Conservation (phyloP, 2,329 filamentous ascomycete species). For the Fusarium anguioides region DNA sequence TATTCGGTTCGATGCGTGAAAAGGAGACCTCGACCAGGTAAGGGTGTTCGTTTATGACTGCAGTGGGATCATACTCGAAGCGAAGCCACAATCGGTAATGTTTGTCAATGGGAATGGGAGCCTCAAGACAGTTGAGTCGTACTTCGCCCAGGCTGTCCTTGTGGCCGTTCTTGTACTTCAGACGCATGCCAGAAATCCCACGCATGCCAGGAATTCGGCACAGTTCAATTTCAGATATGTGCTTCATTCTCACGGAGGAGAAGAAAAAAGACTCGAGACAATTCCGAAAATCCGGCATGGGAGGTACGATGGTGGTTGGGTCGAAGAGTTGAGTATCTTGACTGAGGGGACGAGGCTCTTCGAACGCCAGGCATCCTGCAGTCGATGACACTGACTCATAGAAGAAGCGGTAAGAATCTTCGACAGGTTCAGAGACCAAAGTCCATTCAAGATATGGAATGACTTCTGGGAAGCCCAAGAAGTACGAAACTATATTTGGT, state of each 20-base stretch:
- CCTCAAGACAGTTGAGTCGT: too few species aligned
- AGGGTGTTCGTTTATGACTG: too few species aligned
- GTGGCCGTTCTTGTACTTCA: too few species aligned
- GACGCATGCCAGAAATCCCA: too few species aligned
- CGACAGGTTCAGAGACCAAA: background rate
- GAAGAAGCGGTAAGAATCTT: background rate
- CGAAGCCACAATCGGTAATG: too few species aligned
- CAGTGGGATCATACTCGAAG: too few species aligned
- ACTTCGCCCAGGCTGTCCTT: too few species aligned
- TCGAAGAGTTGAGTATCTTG: background rate
- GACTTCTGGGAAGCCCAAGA: background rate
- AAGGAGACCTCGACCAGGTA: too few species aligned
- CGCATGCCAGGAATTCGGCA: background rate
- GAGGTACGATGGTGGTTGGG: background rate
- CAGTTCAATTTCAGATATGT: background rate
- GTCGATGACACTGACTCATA: background rate
- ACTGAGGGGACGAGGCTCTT: background rate
- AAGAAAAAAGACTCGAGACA: background rate
- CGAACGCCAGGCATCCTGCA: background rate
- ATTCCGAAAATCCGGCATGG: background rate
- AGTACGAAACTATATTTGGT: background rate
- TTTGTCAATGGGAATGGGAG: too few species aligned
- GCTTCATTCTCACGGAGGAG: background rate
- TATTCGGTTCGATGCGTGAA: too few species aligned
- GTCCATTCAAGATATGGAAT: background rate